phyloP scores from a whole-genome alignment of 345 rosid genomes.

The Excoecaria agallocha region DNA sequence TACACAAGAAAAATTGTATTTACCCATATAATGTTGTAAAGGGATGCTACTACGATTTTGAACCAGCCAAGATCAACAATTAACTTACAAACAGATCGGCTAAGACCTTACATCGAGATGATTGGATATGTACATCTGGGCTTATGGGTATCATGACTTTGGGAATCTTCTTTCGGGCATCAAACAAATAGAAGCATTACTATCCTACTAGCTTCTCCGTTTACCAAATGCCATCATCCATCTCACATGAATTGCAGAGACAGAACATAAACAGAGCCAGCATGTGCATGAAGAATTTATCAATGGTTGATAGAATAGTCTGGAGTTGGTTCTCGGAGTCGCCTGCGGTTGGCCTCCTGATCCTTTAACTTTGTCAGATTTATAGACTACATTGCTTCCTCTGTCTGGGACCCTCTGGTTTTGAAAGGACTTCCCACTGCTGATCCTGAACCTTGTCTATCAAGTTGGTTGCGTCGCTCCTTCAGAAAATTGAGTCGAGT shows the following conservation, averaged over 20 bases:
- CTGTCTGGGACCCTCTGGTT: constrained; percentile 10
- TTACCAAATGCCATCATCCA: constrained; percentile 3
- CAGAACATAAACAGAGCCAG: neutral
- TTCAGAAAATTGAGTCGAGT: constrained; percentile 76
- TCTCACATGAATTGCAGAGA: constrained; percentile 3
- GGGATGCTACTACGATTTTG: constrained; percentile 1
- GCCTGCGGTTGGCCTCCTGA: constrained; percentile 22
- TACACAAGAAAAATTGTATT: constrained; percentile 10
- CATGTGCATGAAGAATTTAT: neutral
- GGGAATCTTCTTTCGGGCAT: constrained; percentile 16
- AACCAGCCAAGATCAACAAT: constrained; percentile 12
- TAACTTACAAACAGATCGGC: constrained; percentile 9
- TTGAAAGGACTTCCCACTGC: constrained; percentile 15
- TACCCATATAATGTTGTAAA: constrained; percentile 4
- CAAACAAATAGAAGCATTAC: neutral
- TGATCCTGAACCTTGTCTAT: constrained; percentile 32
- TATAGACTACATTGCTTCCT: constrained; percentile 25
- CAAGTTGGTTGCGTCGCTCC: constrained; percentile 69
- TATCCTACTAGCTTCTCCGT: constrained; percentile 8
- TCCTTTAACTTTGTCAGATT: constrained; percentile 31
- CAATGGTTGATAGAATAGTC: constrained; percentile 27
- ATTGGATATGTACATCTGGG: constrained; percentile 28
- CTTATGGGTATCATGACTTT: neutral
- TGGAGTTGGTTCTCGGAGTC: constrained; percentile 33
- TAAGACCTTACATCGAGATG: constrained; percentile 17